Evolutionary conservation across 2,329 filamentous ascomycete species (phyloP), one percentile per base, ranked within the genome.

Genomic region (Raffaelea albimanens): DNA sequence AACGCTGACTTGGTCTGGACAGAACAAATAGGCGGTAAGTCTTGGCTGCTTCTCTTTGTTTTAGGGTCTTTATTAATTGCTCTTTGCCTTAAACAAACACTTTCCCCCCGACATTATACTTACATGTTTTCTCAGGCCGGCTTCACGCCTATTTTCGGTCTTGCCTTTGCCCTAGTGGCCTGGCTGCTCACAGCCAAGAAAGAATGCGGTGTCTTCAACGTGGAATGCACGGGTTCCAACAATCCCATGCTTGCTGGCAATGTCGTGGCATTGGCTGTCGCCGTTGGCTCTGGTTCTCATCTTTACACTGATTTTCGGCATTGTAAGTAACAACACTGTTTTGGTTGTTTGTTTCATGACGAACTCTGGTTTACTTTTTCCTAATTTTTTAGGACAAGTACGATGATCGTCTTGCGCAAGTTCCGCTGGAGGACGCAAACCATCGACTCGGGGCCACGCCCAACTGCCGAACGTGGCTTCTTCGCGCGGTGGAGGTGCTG

Each of bases 161-260:
- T 90, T 2, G 70, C 67, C 20, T 81, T 80, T 55, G 80, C 84
- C 1, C 67, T 91, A 18, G 80, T 82, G 50, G 84, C 83, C 20
- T 91, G 86, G 86, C 76, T 90, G 4, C 85, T 89, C 5, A 88
- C 85, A 0, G 77, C 85, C 5, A 80, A 82, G 57, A 81, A 77
- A 54, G 65, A 86, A 57, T 85, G 80, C 56, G 85, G 84, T 19
- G 65, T 67, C 2, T 73, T 95, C 22, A 78, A 73, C 40, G 85
- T 95, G 36, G 73, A 67, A 0, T 86, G 83, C 55, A 91, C 87
- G 0, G 90, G 90, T 2, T 77, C 81, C n/a, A 94, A 94, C 65
- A 78, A 86, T 53, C 86, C 88, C 13, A 94, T 94, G 87, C 69
- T 95, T 20, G 88, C 85, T 1, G 88, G 88, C 29, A 95, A 95